These are phyloP conservation scores for Nannochloropsis oceanica DNA, from an alignment of 108 stramenopile genomes.

Conservation along the genomic window DNA sequence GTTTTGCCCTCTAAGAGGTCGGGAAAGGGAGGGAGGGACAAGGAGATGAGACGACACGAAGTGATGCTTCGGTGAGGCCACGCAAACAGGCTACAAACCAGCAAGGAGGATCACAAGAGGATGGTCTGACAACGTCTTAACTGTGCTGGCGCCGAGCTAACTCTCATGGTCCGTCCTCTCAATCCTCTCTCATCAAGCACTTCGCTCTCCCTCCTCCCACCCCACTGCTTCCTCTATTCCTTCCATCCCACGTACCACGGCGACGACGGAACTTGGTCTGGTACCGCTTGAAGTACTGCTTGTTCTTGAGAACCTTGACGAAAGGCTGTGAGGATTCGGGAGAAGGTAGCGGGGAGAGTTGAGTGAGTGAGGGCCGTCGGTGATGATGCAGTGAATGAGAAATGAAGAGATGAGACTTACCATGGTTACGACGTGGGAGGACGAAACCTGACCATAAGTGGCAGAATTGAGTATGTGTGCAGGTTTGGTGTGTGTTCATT, in stretches of 20 bases:
- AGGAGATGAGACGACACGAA: background rate
- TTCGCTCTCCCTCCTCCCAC: background rate
- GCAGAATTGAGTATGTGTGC: no score
- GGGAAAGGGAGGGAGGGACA: background rate
- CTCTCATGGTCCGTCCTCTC: no score
- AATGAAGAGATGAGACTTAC: background rate
- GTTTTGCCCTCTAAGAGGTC: slow-evolving; percentile 76
- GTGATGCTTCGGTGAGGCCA: background rate
- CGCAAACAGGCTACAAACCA: no score
- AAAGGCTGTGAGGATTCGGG: slow-evolving; percentile 43
- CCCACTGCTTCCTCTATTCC: background rate
- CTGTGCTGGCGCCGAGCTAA: no score
- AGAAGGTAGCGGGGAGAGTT: background rate
- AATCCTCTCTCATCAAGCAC: background rate
- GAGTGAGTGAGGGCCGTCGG: background rate
- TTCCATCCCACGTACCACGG: slow-evolving; percentile 39
- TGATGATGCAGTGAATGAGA: background rate
- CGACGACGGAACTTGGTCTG: slow-evolving; percentile 98
- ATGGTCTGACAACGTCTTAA: no score
- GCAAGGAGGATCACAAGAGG: no score
- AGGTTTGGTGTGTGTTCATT: no score
- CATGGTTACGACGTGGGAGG: background rate
- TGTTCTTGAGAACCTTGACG: slow-evolving; percentile 85
- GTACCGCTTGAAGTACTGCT: slow-evolving; percentile 94
- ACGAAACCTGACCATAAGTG: background rate